These are phyloP conservation scores for Wallacemonas rigidus DNA, from an alignment of 208 protist species.

Conservation along the genomic window DNA sequence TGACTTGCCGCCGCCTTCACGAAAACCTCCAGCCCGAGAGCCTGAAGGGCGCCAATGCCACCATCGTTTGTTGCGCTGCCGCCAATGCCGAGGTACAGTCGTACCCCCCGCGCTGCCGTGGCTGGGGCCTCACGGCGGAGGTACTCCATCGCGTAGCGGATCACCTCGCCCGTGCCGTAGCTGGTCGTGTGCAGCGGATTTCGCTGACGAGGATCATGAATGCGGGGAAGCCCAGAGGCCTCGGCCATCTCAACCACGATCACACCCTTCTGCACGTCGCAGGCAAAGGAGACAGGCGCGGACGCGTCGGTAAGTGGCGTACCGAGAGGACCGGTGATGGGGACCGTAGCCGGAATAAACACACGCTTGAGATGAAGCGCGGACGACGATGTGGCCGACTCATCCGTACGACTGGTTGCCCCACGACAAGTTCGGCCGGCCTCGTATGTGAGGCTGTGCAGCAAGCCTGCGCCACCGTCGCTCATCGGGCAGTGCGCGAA, in stretches of 20 bases:
- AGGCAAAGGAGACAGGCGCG: slow-evolving; percentile 54
- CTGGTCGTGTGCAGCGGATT: slow-evolving; percentile 64
- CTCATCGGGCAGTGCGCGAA: slow-evolving; percentile 76
- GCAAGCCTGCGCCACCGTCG: slow-evolving; percentile 74
- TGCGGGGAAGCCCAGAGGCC: slow-evolving; percentile 61
- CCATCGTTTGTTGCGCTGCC: slow-evolving; percentile 87
- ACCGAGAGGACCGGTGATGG: slow-evolving; percentile 64
- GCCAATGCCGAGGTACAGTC: slow-evolving; percentile 72
- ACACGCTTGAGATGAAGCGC: slow-evolving; percentile 21
- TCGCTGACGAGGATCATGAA: slow-evolving; percentile 34
- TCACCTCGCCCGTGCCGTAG: slow-evolving; percentile 75
- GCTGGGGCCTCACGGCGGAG: slow-evolving; percentile 16
- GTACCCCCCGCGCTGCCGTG: slow-evolving; percentile 24
- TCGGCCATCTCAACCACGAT: slow-evolving; percentile 83
- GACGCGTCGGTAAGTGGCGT: slow-evolving; percentile 16
- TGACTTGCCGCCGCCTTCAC: slow-evolving; percentile 6
- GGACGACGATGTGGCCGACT: background rate
- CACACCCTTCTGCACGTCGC: slow-evolving; percentile 36
- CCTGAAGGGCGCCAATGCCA: slow-evolving; percentile 76
- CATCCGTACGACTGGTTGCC: background rate
- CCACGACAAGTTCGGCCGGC: background rate
- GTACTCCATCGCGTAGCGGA: slow-evolving; percentile 57
- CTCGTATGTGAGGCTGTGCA: slow-evolving; percentile 65
- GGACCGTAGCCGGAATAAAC: slow-evolving; percentile 18
- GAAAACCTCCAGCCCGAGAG: slow-evolving; percentile 65